Conservation (phyloP, 805 yeast genomes). For the Clavispora fructus region DNA sequence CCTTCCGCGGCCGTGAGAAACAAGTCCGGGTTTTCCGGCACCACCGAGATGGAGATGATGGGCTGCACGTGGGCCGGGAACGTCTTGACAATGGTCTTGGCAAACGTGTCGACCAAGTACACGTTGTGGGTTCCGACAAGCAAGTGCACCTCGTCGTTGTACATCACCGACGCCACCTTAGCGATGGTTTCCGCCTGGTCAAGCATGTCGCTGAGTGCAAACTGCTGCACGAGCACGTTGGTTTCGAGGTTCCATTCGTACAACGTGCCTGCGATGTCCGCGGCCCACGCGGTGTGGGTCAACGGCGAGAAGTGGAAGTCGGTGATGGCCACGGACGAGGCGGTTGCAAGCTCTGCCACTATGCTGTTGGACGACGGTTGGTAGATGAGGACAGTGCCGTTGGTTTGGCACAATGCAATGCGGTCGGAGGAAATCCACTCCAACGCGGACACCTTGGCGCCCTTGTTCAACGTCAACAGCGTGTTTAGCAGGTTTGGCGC, state of each 20-base stretch:
- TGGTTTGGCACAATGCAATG: constrained; percentile 58
- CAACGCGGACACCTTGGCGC: constrained; percentile 43
- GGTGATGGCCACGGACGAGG: constrained; percentile 41
- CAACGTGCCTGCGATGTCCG: constrained; percentile 54
- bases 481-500: constrained; percentile 40
- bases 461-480: constrained; percentile 50
- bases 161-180: constrained; percentile 23
- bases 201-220: constrained; percentile 36
- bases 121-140: constrained; percentile 67
- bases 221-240: constrained; percentile 36
- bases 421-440: constrained; percentile 49
- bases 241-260: constrained; percentile 57
- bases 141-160: constrained; percentile 37
- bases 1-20: constrained; percentile 69
- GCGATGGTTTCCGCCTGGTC: constrained; percentile 28
- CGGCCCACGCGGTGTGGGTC: constrained; percentile 49
- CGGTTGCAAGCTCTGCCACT: constrained; percentile 45
- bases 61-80: constrained; percentile 79
- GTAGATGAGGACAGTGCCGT: constrained; percentile 60
- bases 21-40: constrained; percentile 31
- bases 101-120: constrained; percentile 41
- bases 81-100: constrained; percentile 39
- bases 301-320: constrained; percentile 42
- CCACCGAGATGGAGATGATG: constrained; percentile 44
- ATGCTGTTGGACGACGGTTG: constrained; percentile 62